Percentiles rank a stretch among this genome's conserved stretches.
Evolutionary conservation across 1,284 basidiomycete genomes (phyloP).

Genomic region (Coniferiporia weirii): DNA sequence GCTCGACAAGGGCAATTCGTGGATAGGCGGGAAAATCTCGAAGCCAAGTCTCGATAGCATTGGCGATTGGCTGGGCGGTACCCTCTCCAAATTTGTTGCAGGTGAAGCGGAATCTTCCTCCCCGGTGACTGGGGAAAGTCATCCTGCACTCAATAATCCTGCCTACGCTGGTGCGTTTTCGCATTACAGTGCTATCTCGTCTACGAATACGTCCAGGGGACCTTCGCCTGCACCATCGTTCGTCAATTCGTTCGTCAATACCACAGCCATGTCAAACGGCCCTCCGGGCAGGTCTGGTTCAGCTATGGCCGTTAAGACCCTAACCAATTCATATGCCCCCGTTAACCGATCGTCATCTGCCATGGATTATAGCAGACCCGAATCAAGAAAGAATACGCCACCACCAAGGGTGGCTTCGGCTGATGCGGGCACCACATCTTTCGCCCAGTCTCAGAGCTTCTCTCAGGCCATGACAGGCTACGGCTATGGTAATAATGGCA

Average conservation of each 20-base stretch:
- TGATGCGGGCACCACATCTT: slow-evolving; percentile 43
- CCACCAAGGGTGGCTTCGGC: slow-evolving; percentile 49
- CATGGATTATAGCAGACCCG: slow-evolving; percentile 58
- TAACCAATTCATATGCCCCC: slow-evolving; percentile 40
- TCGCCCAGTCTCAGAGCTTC: slow-evolving; percentile 40
- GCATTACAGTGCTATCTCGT: slow-evolving; percentile 92
- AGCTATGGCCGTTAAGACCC: slow-evolving; percentile 49
- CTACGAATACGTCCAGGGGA: slow-evolving; percentile 62
- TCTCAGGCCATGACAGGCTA: slow-evolving; percentile 33
- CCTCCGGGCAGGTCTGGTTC: slow-evolving; percentile 54
- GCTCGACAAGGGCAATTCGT: slow-evolving; percentile 67
- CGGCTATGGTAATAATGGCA: neutral
- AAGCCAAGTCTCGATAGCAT: slow-evolving; percentile 91
- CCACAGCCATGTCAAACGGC: slow-evolving; percentile 37
- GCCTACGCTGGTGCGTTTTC: slow-evolving; percentile 81
- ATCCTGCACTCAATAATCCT: slow-evolving; percentile 37
- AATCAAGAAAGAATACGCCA: slow-evolving; percentile 42
- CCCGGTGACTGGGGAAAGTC: slow-evolving; percentile 32
- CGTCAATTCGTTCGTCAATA: slow-evolving; percentile 46
- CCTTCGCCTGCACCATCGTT: slow-evolving; percentile 66
- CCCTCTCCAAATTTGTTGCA: slow-evolving; percentile 94
- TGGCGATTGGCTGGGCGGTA: slow-evolving; percentile 91
- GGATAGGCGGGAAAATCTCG: slow-evolving; percentile 77
- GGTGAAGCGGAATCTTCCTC: slow-evolving; percentile 66
- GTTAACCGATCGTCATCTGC: slow-evolving; percentile 73